A percentile compares a stretch with the other conserved stretches of the same genome.
These are phyloP conservation scores for Botrytis porri DNA, from an alignment of 2,329 filamentous ascomycete genomes.

Conservation along the genomic window DNA sequence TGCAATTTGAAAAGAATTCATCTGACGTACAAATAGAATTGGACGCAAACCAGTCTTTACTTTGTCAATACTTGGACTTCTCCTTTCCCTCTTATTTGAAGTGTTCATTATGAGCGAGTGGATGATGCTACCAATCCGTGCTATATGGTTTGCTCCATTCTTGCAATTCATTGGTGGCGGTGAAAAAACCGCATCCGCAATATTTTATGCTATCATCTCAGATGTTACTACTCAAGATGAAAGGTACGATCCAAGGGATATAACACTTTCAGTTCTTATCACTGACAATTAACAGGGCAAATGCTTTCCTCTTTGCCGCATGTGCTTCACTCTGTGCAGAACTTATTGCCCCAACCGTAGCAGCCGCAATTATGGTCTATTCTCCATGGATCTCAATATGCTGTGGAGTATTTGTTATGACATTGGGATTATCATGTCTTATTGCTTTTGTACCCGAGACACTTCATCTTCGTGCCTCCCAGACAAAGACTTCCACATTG, in stretches of 20 bases:
- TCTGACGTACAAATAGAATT: conserved; percentile 28
- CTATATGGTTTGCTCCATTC: conserved; percentile 40
- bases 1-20: background rate
- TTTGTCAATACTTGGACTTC: conserved; percentile 37
- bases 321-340: conserved; percentile 38
- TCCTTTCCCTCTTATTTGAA: conserved; percentile 34
- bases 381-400: conserved; percentile 34
- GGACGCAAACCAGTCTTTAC: conserved; percentile 41
- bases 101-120: conserved; percentile 40
- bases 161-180: conserved; percentile 41
- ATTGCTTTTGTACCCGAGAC: conserved; percentile 38
- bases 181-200: conserved; percentile 36
- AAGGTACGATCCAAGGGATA: conserved; percentile 32
- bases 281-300: conserved; percentile 35
- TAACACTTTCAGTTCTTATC: background rate
- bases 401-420: conserved; percentile 24
- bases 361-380: conserved; percentile 40
- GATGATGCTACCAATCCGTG: conserved; percentile 36
- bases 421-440: conserved; percentile 25
- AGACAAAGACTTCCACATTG: background rate
- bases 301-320: conserved; percentile 39
- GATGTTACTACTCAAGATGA: conserved; percentile 41
- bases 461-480: conserved; percentile 28
- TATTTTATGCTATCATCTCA: conserved; percentile 40
- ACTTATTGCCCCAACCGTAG: conserved; percentile 41